Percentiles rank a stretch among this genome's conserved stretches.
phyloP scores from a whole-genome alignment of 1,284 basidiomycete genomes.

The Trametes pubescens region DNA sequence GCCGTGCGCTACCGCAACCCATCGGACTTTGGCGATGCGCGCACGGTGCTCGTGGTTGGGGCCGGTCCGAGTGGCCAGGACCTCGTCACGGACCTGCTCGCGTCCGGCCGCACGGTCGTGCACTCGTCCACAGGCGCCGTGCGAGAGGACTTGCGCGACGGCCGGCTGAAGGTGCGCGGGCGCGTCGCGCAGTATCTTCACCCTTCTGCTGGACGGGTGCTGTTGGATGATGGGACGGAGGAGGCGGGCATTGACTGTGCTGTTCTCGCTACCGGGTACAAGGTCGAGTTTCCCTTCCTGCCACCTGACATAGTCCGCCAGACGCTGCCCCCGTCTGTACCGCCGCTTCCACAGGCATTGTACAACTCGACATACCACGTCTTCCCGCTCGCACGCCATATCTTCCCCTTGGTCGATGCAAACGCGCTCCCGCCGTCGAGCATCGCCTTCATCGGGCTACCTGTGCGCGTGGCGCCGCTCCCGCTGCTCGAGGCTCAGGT shows the following conservation, averaged over 20 bases:
- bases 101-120: constrained; percentile 55
- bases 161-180: constrained; percentile 53
- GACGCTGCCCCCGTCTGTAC: constrained; percentile 48
- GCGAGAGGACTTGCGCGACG: constrained; percentile 42
- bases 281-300: constrained; percentile 70
- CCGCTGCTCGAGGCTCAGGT: constrained; percentile 76
- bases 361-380: constrained; percentile 70
- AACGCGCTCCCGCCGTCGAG: constrained; percentile 55
- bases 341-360: constrained; percentile 56
- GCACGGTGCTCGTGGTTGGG: constrained; percentile 71
- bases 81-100: constrained; percentile 64
- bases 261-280: constrained; percentile 80
- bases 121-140: constrained; percentile 58
- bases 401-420: constrained; percentile 56
- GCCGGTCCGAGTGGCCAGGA: constrained; percentile 75
- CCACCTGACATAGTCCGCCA: constrained; percentile 44
- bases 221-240: constrained; percentile 65
- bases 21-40: constrained; percentile 46
- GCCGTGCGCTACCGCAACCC: constrained; percentile 74
- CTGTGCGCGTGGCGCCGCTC: constrained; percentile 63
- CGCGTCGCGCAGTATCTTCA: constrained; percentile 51
- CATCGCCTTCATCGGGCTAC: constrained; percentile 72
- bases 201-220: constrained; percentile 53
- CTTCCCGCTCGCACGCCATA: constrained; percentile 65
- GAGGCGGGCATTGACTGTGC: constrained; percentile 65